Conservation (phyloP, 1,139 yeast species). For the Candida albicans region DNA sequence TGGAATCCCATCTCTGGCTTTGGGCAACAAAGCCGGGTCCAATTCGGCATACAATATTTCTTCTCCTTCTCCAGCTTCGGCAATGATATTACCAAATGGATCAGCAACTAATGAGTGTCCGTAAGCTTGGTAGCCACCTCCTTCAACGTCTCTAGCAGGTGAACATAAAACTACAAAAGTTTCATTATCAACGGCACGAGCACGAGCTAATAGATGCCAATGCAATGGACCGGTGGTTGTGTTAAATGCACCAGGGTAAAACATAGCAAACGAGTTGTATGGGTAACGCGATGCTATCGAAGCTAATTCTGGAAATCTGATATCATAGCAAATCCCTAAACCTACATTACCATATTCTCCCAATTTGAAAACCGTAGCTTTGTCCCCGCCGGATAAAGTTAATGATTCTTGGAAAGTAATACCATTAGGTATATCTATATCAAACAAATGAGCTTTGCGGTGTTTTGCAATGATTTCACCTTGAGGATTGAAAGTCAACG, state of each 20-base stretch:
- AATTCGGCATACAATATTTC: conserved; percentile 79
- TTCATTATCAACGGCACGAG: conserved; percentile 90
- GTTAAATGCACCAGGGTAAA: conserved; percentile 95
- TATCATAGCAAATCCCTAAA: conserved; percentile 88
- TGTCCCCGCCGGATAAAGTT: conserved; percentile 73
- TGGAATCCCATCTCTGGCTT: conserved; percentile 73
- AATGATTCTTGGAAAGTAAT: conserved; percentile 83
- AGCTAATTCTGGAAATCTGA: conserved; percentile 90
- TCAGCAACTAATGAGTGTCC: conserved; percentile 90
- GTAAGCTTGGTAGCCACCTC: conserved; percentile 78
- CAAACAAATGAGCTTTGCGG: conserved; percentile 86
- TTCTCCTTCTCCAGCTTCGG: conserved; percentile 85
- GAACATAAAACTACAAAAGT: conserved; percentile 77
- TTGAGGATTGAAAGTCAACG: conserved; percentile 64
- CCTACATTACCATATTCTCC: conserved; percentile 79
- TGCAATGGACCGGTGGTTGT: conserved; percentile 94
- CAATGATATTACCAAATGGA: conserved; percentile 77
- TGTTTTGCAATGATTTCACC: conserved; percentile 84
- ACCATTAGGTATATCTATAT: conserved; percentile 86
- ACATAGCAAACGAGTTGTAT: conserved; percentile 79
- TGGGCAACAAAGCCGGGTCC: conserved; percentile 60
- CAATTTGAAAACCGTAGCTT: conserved; percentile 72
- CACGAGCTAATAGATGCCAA: conserved; percentile 84
- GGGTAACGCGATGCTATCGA: conserved; percentile 70
- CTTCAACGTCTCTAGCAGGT: conserved; percentile 76